Conservation (phyloP, 805 yeast genomes). For the Metahyphopichia silvanorum region DNA sequence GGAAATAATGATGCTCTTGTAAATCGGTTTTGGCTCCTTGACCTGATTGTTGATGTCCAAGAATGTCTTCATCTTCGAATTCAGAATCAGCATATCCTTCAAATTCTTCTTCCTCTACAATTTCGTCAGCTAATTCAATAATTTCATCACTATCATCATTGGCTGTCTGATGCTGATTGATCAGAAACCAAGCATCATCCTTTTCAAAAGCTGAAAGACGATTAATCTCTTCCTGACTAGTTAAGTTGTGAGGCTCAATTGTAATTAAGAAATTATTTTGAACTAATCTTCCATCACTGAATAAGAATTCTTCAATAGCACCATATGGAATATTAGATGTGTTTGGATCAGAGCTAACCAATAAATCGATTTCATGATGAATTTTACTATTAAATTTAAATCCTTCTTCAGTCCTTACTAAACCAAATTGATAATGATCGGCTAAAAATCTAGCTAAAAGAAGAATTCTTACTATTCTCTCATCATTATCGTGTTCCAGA, state of each 20-base stretch:
- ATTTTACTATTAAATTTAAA: slow-evolving; percentile 39
- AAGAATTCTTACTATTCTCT: slow-evolving; percentile 49
- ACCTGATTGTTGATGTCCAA: slow-evolving; percentile 6
- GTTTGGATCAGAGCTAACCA: slow-evolving; percentile 15
- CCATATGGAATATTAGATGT: slow-evolving; percentile 18
- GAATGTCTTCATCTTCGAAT: slow-evolving; percentile 24
- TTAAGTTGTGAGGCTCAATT: slow-evolving; percentile 29
- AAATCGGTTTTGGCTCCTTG: background rate
- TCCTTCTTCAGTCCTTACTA: slow-evolving; percentile 43
- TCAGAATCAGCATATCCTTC: slow-evolving; percentile 26
- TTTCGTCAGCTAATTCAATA: slow-evolving; percentile 14
- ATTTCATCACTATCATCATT: slow-evolving; percentile 8
- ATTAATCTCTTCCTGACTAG: slow-evolving; percentile 5
- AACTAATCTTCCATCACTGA: slow-evolving; percentile 39
- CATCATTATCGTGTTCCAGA: slow-evolving; percentile 43
- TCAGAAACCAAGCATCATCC: slow-evolving; percentile 26
- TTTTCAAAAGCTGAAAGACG: slow-evolving; percentile 13
- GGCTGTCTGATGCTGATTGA: slow-evolving; percentile 11
- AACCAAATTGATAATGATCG: slow-evolving; percentile 52
- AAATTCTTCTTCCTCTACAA: slow-evolving; percentile 18
- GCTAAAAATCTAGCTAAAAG: slow-evolving; percentile 51
- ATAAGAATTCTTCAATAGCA: slow-evolving; percentile 30
- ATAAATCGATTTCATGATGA: slow-evolving; percentile 20
- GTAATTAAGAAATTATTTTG: slow-evolving; percentile 38
- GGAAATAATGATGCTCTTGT: slow-evolving; percentile 13